Conservation (phyloP, 106 monocot species). For the Narthecium ossifragum region DNA sequence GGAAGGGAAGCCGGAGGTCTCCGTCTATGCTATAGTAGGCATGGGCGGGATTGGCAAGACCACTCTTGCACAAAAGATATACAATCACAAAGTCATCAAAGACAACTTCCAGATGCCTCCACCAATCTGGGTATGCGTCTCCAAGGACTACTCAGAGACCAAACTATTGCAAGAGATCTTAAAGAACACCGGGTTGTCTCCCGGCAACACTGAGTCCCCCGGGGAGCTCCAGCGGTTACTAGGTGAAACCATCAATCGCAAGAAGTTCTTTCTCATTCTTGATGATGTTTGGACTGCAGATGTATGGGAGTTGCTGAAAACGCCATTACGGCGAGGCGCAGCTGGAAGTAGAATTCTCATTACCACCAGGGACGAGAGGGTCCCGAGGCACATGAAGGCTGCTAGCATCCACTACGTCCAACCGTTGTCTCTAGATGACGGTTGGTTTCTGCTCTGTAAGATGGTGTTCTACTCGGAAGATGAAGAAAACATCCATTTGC, state of each 20-base stretch:
- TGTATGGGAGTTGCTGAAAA: constrained; percentile 5
- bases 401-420: not conserved
- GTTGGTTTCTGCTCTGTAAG: constrained; percentile 1
- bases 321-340: not conserved
- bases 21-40: constrained; percentile 3
- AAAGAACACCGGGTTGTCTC: not conserved
- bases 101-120: not conserved
- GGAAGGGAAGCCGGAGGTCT: not conserved
- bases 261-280: constrained; percentile 11
- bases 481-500: not conserved
- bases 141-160: not conserved
- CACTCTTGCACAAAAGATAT: constrained; percentile 12
- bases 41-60: no score
- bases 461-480: not conserved
- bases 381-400: not conserved
- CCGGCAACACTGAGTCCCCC: no score
- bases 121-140: constrained; percentile 15
- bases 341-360: constrained; percentile 3
- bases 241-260: not conserved
- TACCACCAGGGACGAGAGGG: constrained; percentile 6
- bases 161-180: not conserved
- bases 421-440: not conserved
- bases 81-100: not conserved
- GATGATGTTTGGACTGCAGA: constrained; percentile 12
- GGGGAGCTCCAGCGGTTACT: not conserved